Conservation (phyloP, 306 rosid genomes). For the Glycyrrhiza uralensis region DNA sequence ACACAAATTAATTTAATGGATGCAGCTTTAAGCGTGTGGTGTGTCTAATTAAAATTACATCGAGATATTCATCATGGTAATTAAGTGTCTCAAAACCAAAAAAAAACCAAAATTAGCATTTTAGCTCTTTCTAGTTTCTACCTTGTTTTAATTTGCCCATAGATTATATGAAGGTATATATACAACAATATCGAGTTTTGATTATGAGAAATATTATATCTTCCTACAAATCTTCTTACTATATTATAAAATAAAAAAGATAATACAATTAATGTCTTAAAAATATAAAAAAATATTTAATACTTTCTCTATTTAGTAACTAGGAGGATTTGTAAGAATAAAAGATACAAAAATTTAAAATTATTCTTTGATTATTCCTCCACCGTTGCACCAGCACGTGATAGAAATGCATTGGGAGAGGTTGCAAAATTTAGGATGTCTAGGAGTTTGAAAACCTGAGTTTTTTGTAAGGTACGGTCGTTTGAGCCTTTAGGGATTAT, state of each 20-base stretch:
- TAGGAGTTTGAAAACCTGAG: slow-evolving; percentile 38
- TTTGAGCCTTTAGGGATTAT: slow-evolving; percentile 30
- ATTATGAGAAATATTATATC: too few species aligned
- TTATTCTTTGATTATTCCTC: too few species aligned
- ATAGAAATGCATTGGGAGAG: slow-evolving; percentile 23
- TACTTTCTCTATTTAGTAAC: too few species aligned
- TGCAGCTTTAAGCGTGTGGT: background rate
- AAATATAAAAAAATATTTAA: too few species aligned
- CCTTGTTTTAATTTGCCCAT: background rate
- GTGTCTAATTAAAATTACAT: background rate
- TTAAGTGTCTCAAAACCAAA: background rate
- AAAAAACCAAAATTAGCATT: too few species aligned
- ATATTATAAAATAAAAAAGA: too few species aligned
- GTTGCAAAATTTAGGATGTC: slow-evolving; percentile 40
- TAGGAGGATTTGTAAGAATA: too few species aligned
- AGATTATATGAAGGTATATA: too few species aligned
- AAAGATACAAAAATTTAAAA: too few species aligned
- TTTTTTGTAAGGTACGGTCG: slow-evolving; percentile 35
- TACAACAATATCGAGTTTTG: too few species aligned
- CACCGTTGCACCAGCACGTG: slow-evolving; percentile 35
- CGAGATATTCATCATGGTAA: background rate
- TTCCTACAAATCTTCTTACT: too few species aligned
- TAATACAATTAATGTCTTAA: too few species aligned
- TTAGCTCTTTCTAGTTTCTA: background rate
- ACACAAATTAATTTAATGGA: background rate